A percentile compares a stretch with the other conserved stretches of the same genome.
Evolutionary conservation across 2,329 filamentous ascomycete genomes (phyloP).

Genomic region (Pseudonectria buxi): DNA sequence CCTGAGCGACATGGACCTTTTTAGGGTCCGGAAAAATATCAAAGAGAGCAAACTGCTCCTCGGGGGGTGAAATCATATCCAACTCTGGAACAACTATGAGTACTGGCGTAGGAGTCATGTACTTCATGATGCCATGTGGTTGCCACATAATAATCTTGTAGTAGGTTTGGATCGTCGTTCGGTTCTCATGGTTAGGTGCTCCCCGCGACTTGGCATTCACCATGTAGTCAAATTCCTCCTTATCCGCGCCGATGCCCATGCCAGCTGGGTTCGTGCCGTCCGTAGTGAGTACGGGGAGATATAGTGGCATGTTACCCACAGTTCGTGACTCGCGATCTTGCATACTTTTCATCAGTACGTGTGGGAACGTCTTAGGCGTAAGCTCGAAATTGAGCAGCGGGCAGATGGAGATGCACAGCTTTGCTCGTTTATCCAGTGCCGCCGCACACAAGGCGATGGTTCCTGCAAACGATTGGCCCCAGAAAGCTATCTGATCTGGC

Average conservation of each 20-base stretch:
- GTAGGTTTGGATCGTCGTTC: constrained; percentile 22
- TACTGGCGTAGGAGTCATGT: no score
- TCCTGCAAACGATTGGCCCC: constrained; percentile 26
- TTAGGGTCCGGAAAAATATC: not conserved
- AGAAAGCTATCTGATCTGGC: constrained; percentile 17
- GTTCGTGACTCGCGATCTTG: constrained; percentile 33
- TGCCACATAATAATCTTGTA: constrained; percentile 17
- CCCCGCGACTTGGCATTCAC: constrained; percentile 7
- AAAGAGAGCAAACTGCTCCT: constrained; percentile 6
- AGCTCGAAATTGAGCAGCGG: no score
- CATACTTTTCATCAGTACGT: constrained; percentile 18
- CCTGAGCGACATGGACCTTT: not conserved
- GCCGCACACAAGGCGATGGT: constrained; percentile 20
- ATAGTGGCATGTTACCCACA: constrained; percentile 30
- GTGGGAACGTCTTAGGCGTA: no score
- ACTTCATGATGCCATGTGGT: constrained; percentile 16
- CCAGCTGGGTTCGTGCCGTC: constrained; percentile 32
- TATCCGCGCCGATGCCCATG: constrained; percentile 15
- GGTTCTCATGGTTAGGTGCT: constrained; percentile 16
- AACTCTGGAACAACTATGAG: constrained; percentile 22
- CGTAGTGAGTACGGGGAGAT: constrained; percentile 28
- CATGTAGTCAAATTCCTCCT: constrained; percentile 18
- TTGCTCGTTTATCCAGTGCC: constrained; percentile 21
- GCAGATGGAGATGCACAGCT: constrained; percentile 17
- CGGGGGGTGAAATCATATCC: constrained; percentile 28